phyloP scores from a whole-genome alignment of 2,329 filamentous ascomycete species.

The Aureobasidium pullulans region DNA sequence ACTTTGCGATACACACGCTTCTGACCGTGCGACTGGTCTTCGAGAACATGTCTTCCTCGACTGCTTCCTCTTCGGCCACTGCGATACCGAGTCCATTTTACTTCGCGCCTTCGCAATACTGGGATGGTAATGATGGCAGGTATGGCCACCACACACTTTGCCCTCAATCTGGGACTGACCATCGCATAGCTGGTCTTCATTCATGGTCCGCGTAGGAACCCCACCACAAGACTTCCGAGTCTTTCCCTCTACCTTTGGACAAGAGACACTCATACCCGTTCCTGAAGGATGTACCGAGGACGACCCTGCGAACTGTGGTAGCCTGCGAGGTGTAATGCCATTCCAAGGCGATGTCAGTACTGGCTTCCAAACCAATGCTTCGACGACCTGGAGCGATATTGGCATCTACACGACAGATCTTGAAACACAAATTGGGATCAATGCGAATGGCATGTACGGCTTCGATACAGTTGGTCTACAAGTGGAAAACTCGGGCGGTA shows the following conservation, averaged over 20 bases:
- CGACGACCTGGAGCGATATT: constrained; percentile 26
- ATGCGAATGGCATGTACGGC: constrained; percentile 28
- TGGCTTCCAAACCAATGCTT: constrained; percentile 26
- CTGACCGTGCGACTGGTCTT: neutral
- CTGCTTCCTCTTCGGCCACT: neutral
- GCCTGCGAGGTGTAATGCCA: constrained; percentile 23
- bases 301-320: constrained; percentile 22
- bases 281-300: constrained; percentile 28
- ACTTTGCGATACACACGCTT: neutral
- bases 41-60: neutral
- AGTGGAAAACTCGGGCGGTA: constrained; percentile 19
- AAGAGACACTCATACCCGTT: constrained; percentile 29
- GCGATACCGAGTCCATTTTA: neutral
- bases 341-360: constrained; percentile 21
- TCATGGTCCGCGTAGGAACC: constrained; percentile 16
- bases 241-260: constrained; percentile 25
- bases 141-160: neutral
- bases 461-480: constrained; percentile 29
- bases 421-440: constrained; percentile 23
- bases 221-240: constrained; percentile 17
- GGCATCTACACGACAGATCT: constrained; percentile 28
- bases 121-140: constrained; percentile 20
- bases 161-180: constrained; percentile 1
- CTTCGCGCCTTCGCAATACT: constrained; percentile 14
- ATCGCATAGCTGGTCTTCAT: constrained; percentile 16